A percentile compares a stretch with the other conserved stretches of the same genome.
Conservation (phyloP, 257 asterid genomes). For the Sherardia arvensis region DNA sequence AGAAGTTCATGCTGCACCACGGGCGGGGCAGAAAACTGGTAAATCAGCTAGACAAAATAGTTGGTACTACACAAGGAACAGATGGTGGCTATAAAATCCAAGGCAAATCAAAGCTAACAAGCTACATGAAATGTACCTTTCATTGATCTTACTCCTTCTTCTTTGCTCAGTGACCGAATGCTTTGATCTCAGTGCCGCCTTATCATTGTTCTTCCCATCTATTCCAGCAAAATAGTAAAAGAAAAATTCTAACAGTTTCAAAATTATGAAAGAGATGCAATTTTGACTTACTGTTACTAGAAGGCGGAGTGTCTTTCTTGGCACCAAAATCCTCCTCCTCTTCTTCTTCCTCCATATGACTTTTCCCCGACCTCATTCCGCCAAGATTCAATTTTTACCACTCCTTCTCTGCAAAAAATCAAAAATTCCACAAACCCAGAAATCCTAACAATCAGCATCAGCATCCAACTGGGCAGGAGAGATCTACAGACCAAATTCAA, state of each 20-base stretch:
- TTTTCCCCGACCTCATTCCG: slow-evolving; percentile 64
- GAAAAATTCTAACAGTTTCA: neutral
- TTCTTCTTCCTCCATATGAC: slow-evolving; percentile 66
- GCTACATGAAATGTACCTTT: slow-evolving; percentile 17
- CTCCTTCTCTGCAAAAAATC: slow-evolving; percentile 23
- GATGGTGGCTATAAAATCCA: neutral
- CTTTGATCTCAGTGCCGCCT: slow-evolving; percentile 33
- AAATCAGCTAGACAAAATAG: neutral
- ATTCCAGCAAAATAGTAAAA: slow-evolving; percentile 5
- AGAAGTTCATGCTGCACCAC: no score
- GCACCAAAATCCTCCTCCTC: slow-evolving; percentile 64
- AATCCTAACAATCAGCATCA: slow-evolving; percentile 7
- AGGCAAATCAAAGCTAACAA: neutral
- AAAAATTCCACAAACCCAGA: slow-evolving; percentile 22
- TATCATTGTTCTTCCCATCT: slow-evolving; percentile 33
- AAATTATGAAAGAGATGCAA: neutral
- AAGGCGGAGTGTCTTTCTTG: slow-evolving; percentile 45
- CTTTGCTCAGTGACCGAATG: slow-evolving; percentile 39
- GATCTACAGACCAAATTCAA: slow-evolving; percentile 21
- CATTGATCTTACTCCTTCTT: slow-evolving; percentile 35
- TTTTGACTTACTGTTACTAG: slow-evolving; percentile 21
- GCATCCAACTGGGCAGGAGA: slow-evolving; percentile 14
- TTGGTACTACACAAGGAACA: neutral
- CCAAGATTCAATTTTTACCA: slow-evolving; percentile 14
- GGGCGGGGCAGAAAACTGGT: no score